Evolutionary conservation across 495 filamentous ascomycete genomes (phyloP), one percentile per base, ranked within the genome.

Genomic region (Aspergillus asperescens): DNA sequence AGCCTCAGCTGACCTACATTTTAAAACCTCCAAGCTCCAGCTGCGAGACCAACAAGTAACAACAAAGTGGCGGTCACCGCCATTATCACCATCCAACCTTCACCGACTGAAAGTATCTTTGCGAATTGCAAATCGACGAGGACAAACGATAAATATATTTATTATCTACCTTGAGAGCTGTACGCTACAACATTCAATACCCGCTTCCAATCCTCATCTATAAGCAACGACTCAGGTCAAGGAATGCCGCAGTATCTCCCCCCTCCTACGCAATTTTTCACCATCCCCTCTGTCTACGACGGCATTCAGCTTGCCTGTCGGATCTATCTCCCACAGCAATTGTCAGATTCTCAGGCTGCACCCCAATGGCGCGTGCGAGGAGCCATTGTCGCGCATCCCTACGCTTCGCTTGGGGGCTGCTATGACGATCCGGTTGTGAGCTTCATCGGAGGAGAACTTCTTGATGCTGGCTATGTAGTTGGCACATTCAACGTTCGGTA

Each of bases 401-500:
- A 96, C 55, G 89, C 90, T 16, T 81, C 87, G 0, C 72, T 97
- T 5, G 93, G 93, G 9, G 93, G 93, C 5, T 85, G 74, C 70
- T 92, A 83, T 64, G 87, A 96, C 63, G 90, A 97, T 57, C 77
- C 78, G 0, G 76, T 94, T 18, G 88, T 98, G 12, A 69, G 78
- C 25, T 70, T 80, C 19, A 64, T 87, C 10, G 80, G 78, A 1
- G 64, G 65, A 2, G 83, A 84, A 48, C 73, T 96, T 20, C 64
- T 95, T 6, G 66, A 74, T 4, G 61, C 73, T 20, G 89, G 87
- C 15, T 92, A 79, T 60, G 66, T 94, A 2, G 88, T 96, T 15
- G 86, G 77, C 5, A 95, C 89, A 1, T 96, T 97, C 66, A 96
- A 98, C 62, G 96, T 96, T 58, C 81, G 90, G 90, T 95, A 67